Evolutionary conservation across 2,329 filamentous ascomycete species (phyloP), one percentile per base, ranked within the genome.

Genomic region (Xylariaceae sp.): DNA sequence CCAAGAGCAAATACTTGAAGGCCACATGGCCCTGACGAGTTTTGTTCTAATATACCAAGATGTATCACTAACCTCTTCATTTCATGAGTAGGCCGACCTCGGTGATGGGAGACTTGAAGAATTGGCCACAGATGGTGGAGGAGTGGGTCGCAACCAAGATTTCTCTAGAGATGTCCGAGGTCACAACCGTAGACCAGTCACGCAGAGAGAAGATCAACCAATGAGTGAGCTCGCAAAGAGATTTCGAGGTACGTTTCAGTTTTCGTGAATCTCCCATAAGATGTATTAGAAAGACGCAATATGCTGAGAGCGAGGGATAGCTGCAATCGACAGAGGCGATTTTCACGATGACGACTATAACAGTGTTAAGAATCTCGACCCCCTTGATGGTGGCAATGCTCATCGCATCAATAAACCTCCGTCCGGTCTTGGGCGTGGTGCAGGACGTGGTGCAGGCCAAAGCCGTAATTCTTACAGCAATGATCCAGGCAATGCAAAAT

Each of bases 301-400:
- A 42, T 20, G 44, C 46, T 63, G 46, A 63, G 44, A 4, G 2
- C 41, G 42, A 47, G 20, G 16, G 12, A 20, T 19, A 69, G 67
- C 44, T 19, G 65, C 65, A 9, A 43, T 61, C 5, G 20, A 23
- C 1, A 10, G 50, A 6, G 62, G 63, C 3, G 1, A 20, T 0
- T 69, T 69, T 12, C 19, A 66, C 0, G 64, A 67, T 23, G 54
- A 60, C 2, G 66, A 65, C 7, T 55, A 54, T n/a, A 57, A 46
- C 7, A 60, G n/a, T 4, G 64, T 63, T 3, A 57, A 47, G 2
- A 46, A 37, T 3, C 50, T 66, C 21, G 62, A 66, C 44, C 23
- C 54, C 1, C 48, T 68, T 20, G 62, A 66, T 12, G 26, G 42
- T 16, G 67, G 67, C 23, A 61, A 68, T 19, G 60, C 64, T 1